A percentile compares a stretch with the other conserved stretches of the same genome.
phyloP scores from a whole-genome alignment of 2,329 filamentous ascomycete species.

The Aspergillus novoparasiticus region DNA sequence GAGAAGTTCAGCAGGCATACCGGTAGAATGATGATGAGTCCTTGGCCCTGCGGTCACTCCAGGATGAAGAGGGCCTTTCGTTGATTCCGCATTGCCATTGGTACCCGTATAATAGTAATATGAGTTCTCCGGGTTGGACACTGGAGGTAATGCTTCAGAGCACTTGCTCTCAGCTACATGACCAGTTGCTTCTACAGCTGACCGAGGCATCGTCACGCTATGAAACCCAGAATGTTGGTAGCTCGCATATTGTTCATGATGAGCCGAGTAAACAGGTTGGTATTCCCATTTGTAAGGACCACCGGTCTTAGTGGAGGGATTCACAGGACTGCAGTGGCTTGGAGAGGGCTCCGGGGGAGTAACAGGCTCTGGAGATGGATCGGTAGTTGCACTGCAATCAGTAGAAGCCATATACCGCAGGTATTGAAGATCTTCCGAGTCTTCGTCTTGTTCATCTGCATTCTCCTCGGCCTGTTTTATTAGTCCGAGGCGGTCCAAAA shows the following conservation, averaged over 20 bases:
- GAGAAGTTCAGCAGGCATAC: constrained; percentile 28
- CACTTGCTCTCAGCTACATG: constrained; percentile 18
- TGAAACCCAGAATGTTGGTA: constrained; percentile 27
- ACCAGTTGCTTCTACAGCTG: constrained; percentile 19
- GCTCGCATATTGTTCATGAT: constrained; percentile 21
- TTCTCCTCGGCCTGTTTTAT: constrained; percentile 48
- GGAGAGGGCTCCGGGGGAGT: constrained; percentile 37
- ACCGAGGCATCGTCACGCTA: constrained; percentile 24
- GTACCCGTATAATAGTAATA: constrained; percentile 30
- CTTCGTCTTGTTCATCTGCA: constrained; percentile 37
- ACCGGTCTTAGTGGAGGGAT: constrained; percentile 18
- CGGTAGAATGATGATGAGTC: constrained; percentile 19
- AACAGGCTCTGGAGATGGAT: constrained; percentile 40
- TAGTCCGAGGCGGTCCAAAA: constrained; percentile 45
- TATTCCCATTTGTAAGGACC: constrained; percentile 34
- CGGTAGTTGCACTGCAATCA: constrained; percentile 41
- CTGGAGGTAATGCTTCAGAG: constrained; percentile 12
- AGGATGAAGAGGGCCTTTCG: constrained; percentile 21
- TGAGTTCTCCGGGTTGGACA: constrained; percentile 19
- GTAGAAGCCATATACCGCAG: constrained; percentile 38
- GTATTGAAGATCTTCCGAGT: constrained; percentile 40
- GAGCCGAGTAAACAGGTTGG: constrained; percentile 22
- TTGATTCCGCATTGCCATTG: constrained; percentile 14
- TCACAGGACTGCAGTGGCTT: constrained; percentile 24
- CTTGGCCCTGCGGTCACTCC: constrained; percentile 19